A percentile compares a stretch with the other conserved stretches of the same genome.
phyloP scores from a whole-genome alignment of 495 filamentous ascomycete species.

The Hamigera avellanea region DNA sequence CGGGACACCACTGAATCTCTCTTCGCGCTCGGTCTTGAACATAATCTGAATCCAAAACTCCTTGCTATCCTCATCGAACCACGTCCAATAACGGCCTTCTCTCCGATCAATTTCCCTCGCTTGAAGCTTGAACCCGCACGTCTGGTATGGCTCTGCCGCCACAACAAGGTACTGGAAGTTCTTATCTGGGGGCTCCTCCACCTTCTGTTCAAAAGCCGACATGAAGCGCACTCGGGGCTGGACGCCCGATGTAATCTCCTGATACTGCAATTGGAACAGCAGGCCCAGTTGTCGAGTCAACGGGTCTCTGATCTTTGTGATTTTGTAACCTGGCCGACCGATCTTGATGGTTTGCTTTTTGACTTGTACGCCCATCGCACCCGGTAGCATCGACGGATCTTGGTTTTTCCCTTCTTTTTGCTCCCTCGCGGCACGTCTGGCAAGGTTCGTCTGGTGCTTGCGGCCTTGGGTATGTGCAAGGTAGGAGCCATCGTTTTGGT shows the following conservation, averaged over 20 bases:
- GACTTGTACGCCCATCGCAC: conserved; percentile 71
- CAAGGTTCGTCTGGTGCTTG: conserved; percentile 99
- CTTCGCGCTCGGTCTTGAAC: conserved; percentile 98
- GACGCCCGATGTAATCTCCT: conserved; percentile 70
- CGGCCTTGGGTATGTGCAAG: conserved; percentile 97
- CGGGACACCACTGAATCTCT: conserved; percentile 87
- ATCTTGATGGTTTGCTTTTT: conserved; percentile 93
- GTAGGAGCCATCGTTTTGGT: conserved; percentile 99
- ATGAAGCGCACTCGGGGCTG: conserved; percentile 85
- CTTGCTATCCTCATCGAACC: conserved; percentile 93
- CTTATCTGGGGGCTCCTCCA: conserved; percentile 91
- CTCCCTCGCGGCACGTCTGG: conserved; percentile 84
- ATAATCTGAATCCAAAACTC: conserved; percentile 98
- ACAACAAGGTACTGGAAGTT: conserved; percentile 90
- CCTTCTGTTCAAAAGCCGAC: conserved; percentile 92
- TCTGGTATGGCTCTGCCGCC: conserved; percentile 97
- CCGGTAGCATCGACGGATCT: conserved; percentile 55
- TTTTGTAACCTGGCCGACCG: conserved; percentile 92
- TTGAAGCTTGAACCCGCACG: conserved; percentile 91
- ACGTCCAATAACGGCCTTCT: conserved; percentile 79
- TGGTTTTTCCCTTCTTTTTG: conserved; percentile 74
- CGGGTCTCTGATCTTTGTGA: conserved; percentile 88
- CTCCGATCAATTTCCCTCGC: conserved; percentile 86
- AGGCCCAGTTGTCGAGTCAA: conserved; percentile 81
- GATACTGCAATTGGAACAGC: conserved; percentile 91